Conservation (phyloP, 2,329 filamentous ascomycete species). For the Alternaria rosae region DNA sequence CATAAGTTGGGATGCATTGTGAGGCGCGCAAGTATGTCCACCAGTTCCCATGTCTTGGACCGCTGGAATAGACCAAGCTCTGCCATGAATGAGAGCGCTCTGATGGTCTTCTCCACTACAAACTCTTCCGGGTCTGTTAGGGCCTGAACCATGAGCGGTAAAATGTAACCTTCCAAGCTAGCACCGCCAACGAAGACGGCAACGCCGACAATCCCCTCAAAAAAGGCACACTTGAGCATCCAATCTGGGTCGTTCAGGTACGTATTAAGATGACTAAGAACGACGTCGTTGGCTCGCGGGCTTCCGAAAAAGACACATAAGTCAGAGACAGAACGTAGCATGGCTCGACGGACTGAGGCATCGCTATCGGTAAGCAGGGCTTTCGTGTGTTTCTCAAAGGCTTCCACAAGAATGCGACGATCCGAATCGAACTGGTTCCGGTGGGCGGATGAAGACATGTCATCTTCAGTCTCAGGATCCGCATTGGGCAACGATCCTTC, state of each 20-base stretch:
- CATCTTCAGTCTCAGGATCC: constrained; percentile 81
- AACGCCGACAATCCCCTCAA: constrained; percentile 93
- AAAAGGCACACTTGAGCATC: constrained; percentile 96
- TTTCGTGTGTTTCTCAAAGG: constrained; percentile 90
- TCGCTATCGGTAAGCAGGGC: constrained; percentile 86
- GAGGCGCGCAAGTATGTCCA: constrained; percentile 83
- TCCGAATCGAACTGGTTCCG: constrained; percentile 88
- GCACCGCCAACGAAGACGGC: constrained; percentile 88
- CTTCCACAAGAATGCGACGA: constrained; percentile 79
- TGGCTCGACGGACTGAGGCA: constrained; percentile 85
- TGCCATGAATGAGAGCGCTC: constrained; percentile 87
- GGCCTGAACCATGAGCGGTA: constrained; percentile 95
- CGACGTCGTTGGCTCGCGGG: constrained; percentile 91
- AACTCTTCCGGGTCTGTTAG: constrained; percentile 92
- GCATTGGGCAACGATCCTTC: constrained; percentile 80
- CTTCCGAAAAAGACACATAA: constrained; percentile 95
- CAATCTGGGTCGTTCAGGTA: constrained; percentile 97
- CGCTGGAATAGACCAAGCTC: constrained; percentile 86
- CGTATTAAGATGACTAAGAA: constrained; percentile 93
- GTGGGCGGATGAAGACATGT: constrained; percentile 72
- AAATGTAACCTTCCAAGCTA: constrained; percentile 91
- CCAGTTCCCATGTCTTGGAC: constrained; percentile 83
- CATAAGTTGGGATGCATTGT: constrained; percentile 93
- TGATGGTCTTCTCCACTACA: constrained; percentile 88
- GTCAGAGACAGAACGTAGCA: constrained; percentile 88